These are phyloP conservation scores for Aspergillus texensis DNA, from an alignment of 2,329 filamentous ascomycete species.

Conservation along the genomic window DNA sequence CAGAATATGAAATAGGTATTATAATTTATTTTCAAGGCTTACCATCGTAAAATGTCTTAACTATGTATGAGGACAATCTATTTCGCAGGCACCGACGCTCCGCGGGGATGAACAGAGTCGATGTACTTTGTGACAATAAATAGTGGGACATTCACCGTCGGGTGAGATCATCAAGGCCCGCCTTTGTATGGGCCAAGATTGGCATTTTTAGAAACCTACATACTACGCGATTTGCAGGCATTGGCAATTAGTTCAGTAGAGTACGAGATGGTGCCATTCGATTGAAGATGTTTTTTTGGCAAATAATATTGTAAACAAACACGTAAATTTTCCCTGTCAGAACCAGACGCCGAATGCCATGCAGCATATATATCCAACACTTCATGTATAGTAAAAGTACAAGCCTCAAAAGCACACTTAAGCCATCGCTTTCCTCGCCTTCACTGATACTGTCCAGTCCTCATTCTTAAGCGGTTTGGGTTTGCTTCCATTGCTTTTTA, in stretches of 20 bases:
- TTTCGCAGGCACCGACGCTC: background rate
- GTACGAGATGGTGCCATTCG: background rate
- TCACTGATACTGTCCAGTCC: slow-evolving; percentile 8
- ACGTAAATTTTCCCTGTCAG: slow-evolving; percentile 23
- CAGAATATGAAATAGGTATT: slow-evolving; percentile 1
- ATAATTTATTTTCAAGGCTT: background rate
- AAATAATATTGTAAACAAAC: slow-evolving; percentile 13
- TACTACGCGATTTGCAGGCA: background rate
- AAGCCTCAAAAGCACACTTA: slow-evolving; percentile 10
- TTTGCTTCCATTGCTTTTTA: slow-evolving; percentile 48
- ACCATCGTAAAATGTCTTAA: slow-evolving; percentile 23
- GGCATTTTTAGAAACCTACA: background rate
- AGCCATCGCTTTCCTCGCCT: slow-evolving; percentile 8
- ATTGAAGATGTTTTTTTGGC: background rate
- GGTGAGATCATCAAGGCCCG: slow-evolving; percentile 10
- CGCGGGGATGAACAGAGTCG: slow-evolving; percentile 3
- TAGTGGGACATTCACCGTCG: slow-evolving; percentile 7
- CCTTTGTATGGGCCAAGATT: background rate
- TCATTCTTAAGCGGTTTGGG: slow-evolving; percentile 30
- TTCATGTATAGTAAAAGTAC: slow-evolving; percentile 29
- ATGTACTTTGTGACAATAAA: background rate
- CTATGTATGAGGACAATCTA: background rate
- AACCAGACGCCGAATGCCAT: slow-evolving; percentile 43
- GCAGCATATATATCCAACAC: slow-evolving; percentile 36
- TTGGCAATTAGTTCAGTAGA: background rate